phyloP scores from a whole-genome alignment of 164 flowering plant species.

The Magnolia kwangsiensis region DNA sequence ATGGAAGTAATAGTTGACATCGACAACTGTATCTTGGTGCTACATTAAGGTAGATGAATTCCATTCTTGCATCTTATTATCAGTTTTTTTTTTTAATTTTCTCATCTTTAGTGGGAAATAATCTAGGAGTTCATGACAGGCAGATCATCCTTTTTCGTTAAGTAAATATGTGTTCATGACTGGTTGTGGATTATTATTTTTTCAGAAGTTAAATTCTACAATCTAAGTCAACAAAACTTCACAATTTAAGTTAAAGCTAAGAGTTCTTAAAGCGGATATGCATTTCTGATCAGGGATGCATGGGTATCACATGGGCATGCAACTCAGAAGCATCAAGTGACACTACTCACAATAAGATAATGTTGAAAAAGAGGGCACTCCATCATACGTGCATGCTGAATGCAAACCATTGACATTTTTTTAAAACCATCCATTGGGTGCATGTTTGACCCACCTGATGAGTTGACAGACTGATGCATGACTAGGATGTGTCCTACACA shows the following conservation, averaged over 20 bases:
- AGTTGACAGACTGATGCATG: not conserved
- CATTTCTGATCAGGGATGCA: slow-evolving; percentile 14
- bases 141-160: no score
- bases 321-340: slow-evolving; percentile 16
- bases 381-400: not conserved
- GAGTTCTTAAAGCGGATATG: slow-evolving; percentile 6
- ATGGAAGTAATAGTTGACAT: not conserved
- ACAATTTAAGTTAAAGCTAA: not conserved
- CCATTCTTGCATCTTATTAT: no score
- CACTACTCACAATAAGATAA: slow-evolving; percentile 1
- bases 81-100: no score
- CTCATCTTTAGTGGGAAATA: no score
- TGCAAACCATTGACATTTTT: not conserved
- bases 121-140: no score
- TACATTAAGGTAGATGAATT: no score
- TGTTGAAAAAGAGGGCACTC: not conserved
- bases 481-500: not conserved
- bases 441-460: not conserved
- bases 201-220: no score
- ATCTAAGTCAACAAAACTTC: not conserved
- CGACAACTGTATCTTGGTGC: not conserved
- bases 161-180: no score
- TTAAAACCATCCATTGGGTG: not conserved
- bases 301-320: slow-evolving; percentile 11
- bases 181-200: no score